Base-by-base conservation (phyloP, 1,139 yeast genomes). In the Barnettozyma hawaiiensis region DNA sequence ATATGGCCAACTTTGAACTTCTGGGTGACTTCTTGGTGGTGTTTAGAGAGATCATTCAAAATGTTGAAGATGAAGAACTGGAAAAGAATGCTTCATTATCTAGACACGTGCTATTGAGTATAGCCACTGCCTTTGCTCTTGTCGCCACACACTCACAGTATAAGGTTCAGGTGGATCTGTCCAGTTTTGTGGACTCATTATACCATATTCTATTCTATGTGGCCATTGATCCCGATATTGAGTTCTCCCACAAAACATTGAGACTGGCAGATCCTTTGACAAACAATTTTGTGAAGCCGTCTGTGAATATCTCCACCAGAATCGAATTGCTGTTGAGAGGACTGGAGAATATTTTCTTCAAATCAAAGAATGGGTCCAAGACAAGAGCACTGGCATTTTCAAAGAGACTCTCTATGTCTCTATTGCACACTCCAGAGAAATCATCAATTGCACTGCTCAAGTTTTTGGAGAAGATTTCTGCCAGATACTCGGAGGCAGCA, bases 21-120 rank as follows among this genome's bases (percentile, higher is more conserved):
- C 74, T 92, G 53, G 97, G 97, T 23, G 98, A 92, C 61, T 80
- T 92, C 62, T 70, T 92, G 39, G 95, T 85, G 61, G 96, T 89
- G 3, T 72, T 92, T 58, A 73, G 94, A 54, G 97, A 92, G 62
- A 73, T 85, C 23, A 76, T 85, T 63, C 57, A 63, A 18, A 83
- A 78, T 26, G 66, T 72, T n/a, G 69, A 71, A 31, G 72, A 63
- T 49, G 64, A 64, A 40, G 62, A 67, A 58, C 63, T 39, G 32
- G 49, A 36, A 40, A 49, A 14, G 42, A 44, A 16, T 36, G 42
- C 31, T 34, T 45, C 39, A 2, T 23, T 36, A 7, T 59, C 73
- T n/a, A 76, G 96, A 52, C 90, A 87, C 48, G 72, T 86, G 0
- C 67, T 92, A 41, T 69, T 92, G 29, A 86, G 96, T 61, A 78